Conservation (phyloP, 257 asterid genomes). For the Nyctanthes arbortristis region DNA sequence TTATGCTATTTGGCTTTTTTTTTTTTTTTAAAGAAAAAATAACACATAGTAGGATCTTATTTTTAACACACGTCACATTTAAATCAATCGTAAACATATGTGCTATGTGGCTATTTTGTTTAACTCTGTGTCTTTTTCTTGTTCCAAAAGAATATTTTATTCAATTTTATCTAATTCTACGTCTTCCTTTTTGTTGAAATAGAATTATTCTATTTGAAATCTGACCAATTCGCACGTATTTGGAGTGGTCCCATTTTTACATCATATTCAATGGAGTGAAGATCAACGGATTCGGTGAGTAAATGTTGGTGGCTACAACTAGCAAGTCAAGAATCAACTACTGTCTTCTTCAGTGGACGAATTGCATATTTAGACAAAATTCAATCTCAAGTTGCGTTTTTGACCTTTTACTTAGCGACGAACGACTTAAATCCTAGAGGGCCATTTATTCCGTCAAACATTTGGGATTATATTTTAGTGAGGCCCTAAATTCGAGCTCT, state of each 20-base stretch:
- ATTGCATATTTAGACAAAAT: neutral
- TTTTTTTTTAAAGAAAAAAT: too few species aligned
- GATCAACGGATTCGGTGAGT: conserved; percentile 11
- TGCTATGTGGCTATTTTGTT: conserved; percentile 8
- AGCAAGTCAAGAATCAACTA: conserved; percentile 20
- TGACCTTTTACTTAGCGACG: conserved; percentile 1
- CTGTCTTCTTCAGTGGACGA: neutral
- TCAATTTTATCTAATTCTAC: too few species aligned
- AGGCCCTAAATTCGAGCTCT: too few species aligned
- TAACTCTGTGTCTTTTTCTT: neutral
- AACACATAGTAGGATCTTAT: too few species aligned
- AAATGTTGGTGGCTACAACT: conserved; percentile 27
- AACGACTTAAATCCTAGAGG: neutral
- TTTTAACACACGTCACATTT: too few species aligned
- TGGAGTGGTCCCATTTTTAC: neutral
- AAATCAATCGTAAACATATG: too few species aligned
- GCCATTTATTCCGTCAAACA: too few species aligned
- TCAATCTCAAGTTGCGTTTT: neutral
- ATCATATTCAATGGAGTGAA: conserved; percentile 26
- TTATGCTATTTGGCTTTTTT: too few species aligned
- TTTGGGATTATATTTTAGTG: too few species aligned
- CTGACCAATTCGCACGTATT: conserved; percentile 3
- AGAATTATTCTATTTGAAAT: too few species aligned
- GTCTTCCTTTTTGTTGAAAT: neutral
- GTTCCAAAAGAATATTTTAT: neutral